phyloP scores from a whole-genome alignment of 495 filamentous ascomycete species.

The Penicillium crystallinum region DNA sequence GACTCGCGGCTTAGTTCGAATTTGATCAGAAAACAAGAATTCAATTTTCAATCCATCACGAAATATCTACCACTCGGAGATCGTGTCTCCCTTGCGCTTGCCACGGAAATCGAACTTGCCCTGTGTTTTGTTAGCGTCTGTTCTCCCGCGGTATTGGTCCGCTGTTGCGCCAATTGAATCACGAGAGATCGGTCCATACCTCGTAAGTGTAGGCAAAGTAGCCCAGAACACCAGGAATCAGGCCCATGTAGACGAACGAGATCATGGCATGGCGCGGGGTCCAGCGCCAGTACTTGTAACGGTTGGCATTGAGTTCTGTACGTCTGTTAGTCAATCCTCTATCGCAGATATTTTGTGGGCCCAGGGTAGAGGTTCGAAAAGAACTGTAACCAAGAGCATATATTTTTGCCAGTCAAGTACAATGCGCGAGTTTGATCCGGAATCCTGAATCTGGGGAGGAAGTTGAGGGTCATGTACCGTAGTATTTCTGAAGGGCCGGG shows the following conservation, averaged over 20 bases:
- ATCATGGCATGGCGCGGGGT: slow-evolving; percentile 74
- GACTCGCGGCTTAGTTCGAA: neutral
- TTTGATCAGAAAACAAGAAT: neutral
- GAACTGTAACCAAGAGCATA: too few relatives aligned
- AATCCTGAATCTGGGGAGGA: slow-evolving; percentile 3
- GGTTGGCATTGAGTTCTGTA: slow-evolving; percentile 76
- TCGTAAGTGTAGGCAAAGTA: slow-evolving; percentile 72
- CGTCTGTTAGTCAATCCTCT: slow-evolving; percentile 17
- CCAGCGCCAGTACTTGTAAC: slow-evolving; percentile 95
- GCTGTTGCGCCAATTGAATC: neutral
- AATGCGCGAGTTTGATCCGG: neutral
- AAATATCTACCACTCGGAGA: slow-evolving; percentile 61
- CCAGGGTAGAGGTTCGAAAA: neutral
- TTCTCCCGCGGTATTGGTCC: neutral
- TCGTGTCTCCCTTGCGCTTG: slow-evolving; percentile 78
- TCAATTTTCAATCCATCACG: neutral
- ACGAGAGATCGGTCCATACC: slow-evolving; percentile 49
- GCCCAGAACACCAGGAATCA: slow-evolving; percentile 63
- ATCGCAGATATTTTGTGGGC: neutral
- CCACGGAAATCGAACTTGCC: slow-evolving; percentile 82
- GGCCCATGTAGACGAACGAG: slow-evolving; percentile 65
- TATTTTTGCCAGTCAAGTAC: neutral
- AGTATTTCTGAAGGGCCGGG: slow-evolving; percentile 72
- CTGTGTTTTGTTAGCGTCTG: slow-evolving; percentile 41
- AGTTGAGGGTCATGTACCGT: slow-evolving; percentile 47